A percentile compares a stretch with the other conserved stretches of the same genome.
Conservation (phyloP, 805 yeast genomes). For the Naumovozyma castellii region DNA sequence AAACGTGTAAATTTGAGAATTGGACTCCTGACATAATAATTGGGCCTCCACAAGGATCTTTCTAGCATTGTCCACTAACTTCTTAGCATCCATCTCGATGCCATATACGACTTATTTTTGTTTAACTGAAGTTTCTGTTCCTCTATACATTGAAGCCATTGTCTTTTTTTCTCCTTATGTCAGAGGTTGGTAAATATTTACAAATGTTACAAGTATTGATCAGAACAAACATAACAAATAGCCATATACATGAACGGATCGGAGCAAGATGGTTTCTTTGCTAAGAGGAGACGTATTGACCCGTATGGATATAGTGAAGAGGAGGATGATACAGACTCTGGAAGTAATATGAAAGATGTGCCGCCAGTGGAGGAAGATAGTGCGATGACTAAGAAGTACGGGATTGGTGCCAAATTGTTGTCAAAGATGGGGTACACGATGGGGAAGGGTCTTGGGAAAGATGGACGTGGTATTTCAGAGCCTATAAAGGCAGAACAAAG, state of each 20-base stretch:
- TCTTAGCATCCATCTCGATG: constrained; percentile 8
- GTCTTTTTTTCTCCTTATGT: no score
- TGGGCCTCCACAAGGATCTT: constrained; percentile 41
- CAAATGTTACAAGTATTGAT: no score
- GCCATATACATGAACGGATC: neutral
- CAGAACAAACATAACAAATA: no score
- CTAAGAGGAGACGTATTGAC: constrained; percentile 6
- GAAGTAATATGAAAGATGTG: constrained; percentile 1
- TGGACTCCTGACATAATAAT: constrained; percentile 43
- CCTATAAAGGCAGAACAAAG: constrained; percentile 68
- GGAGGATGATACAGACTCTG: constrained; percentile 15
- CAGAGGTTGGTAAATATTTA: no score
- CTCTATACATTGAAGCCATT: no score
- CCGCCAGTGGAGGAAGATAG: neutral
- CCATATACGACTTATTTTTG: no score
- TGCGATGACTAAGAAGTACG: constrained; percentile 39
- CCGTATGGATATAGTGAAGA: constrained; percentile 17
- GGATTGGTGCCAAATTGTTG: constrained; percentile 75
- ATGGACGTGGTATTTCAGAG: constrained; percentile 62
- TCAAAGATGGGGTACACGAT: constrained; percentile 77
- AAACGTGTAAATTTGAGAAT: constrained; percentile 16
- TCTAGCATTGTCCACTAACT: constrained; percentile 41
- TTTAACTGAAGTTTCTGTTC: no score
- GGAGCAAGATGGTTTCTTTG: neutral
- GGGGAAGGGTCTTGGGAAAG: constrained; percentile 78